Percentiles rank a stretch among this genome's conserved stretches.
Conservation (phyloP, 2,329 filamentous ascomycete genomes). For the Ceratocystis destructans region DNA sequence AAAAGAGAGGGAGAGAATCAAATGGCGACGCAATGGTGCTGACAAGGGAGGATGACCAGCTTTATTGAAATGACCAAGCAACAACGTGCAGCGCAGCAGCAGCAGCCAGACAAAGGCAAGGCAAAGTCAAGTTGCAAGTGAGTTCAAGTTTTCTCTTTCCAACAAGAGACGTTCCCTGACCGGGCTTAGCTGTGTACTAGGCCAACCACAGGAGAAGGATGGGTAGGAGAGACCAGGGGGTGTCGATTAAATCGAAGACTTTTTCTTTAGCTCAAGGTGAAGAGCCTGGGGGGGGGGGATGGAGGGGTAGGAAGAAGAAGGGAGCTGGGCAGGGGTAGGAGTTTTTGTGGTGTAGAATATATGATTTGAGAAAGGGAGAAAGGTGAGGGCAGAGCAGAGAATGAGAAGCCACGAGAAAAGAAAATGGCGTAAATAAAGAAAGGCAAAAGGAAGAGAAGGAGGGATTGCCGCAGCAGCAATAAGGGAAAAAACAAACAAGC, state of each 20-base stretch:
- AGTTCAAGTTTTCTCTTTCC: no score
- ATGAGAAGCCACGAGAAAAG: neutral
- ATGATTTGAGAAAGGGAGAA: neutral
- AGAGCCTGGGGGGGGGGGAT: neutral
- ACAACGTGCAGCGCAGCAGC: neutral
- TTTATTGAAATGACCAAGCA: slow-evolving; percentile 10
- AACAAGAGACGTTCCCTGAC: neutral
- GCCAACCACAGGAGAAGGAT: neutral
- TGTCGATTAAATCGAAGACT: slow-evolving; percentile 3
- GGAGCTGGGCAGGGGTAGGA: neutral
- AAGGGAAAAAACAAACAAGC: neutral
- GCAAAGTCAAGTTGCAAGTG: neutral
- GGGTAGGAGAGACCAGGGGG: slow-evolving; percentile 2
- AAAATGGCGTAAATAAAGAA: neutral
- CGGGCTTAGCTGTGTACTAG: neutral
- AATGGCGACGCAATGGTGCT: neutral
- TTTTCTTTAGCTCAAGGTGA: neutral
- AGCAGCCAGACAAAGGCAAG: slow-evolving; percentile 1
- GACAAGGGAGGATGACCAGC: neutral
- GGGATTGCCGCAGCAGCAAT: no score
- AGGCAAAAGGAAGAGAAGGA: neutral
- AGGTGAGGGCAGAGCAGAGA: neutral
- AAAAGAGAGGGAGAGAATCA: neutral
- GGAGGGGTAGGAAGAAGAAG: neutral
- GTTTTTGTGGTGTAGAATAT: neutral